Conservation (phyloP, 768 basidiomycete species). For the Neoboletus brunneissimus region DNA sequence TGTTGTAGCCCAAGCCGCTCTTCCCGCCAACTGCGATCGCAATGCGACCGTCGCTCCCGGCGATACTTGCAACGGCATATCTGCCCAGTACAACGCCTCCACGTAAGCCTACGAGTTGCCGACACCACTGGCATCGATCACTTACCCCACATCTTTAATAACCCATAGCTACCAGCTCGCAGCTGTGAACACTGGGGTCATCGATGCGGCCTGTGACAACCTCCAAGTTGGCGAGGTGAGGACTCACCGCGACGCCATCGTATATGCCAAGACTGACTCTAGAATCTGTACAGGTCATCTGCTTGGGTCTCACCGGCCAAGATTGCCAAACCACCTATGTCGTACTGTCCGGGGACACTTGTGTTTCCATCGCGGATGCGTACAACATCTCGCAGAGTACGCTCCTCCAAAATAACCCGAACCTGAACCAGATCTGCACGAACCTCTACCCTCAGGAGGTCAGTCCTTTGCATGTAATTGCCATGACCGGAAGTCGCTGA, state of each 20-base stretch:
- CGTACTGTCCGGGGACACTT: constrained; percentile 49
- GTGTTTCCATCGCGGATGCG: constrained; percentile 39
- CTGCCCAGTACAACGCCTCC: constrained; percentile 55
- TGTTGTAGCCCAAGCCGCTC: constrained; percentile 43
- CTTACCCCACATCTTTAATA: neutral
- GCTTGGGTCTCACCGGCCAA: constrained; percentile 53
- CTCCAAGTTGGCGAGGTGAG: constrained; percentile 49
- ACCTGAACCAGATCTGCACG: constrained; percentile 48
- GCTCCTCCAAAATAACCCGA: constrained; percentile 62
- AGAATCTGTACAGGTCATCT: constrained; percentile 37
- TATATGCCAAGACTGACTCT: neutral
- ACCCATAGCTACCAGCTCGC: constrained; percentile 54
- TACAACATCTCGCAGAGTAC: constrained; percentile 45
- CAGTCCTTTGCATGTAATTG: neutral
- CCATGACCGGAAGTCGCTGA: neutral
- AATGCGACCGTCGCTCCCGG: constrained; percentile 53
- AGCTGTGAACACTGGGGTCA: constrained; percentile 43
- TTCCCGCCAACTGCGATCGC: constrained; percentile 53
- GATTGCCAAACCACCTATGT: constrained; percentile 57
- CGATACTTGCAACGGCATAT: constrained; percentile 68
- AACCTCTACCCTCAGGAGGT: constrained; percentile 65
- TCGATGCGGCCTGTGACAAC: constrained; percentile 56
- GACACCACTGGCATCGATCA: neutral
- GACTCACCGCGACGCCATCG: neutral
- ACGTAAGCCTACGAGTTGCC: constrained; percentile 42